Percentiles rank a stretch among this genome's conserved stretches.
Conservation (phyloP, 805 yeast species). For the Yarrowia alimentaria region DNA sequence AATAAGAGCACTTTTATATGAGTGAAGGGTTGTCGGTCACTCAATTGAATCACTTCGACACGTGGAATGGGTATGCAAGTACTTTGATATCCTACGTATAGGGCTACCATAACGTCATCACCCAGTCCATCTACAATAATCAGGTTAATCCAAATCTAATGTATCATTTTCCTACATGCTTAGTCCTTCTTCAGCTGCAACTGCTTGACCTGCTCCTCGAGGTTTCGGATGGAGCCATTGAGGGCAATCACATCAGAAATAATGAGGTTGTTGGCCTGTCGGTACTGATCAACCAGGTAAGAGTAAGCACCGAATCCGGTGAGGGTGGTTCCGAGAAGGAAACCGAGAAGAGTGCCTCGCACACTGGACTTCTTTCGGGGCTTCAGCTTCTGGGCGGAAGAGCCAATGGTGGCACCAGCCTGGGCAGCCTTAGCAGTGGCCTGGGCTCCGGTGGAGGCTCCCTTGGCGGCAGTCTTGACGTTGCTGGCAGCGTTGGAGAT, state of each 20-base stretch:
- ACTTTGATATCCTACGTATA: too few species aligned
- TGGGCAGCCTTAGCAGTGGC: slow-evolving; percentile 26
- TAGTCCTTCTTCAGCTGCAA: slow-evolving; percentile 21
- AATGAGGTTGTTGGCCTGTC: slow-evolving; percentile 66
- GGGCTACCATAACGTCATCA: not conserved
- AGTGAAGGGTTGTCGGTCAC: too few species aligned
- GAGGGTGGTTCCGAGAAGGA: slow-evolving; percentile 68
- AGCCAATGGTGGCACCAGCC: slow-evolving; percentile 22
- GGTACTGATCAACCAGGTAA: slow-evolving; percentile 75
- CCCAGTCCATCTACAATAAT: not conserved
- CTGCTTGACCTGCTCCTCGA: slow-evolving; percentile 62
- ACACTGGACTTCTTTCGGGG: slow-evolving; percentile 25
- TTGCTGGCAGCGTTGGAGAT: slow-evolving; percentile 5
- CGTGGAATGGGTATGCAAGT: too few species aligned
- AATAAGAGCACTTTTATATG: too few species aligned
- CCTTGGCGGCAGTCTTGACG: slow-evolving; percentile 6
- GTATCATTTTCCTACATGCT: slow-evolving; percentile 20
- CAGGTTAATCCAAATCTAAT: slow-evolving; percentile 7
- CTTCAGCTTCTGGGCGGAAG: slow-evolving; percentile 24
- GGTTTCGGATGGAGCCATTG: slow-evolving; percentile 62
- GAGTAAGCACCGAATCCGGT: slow-evolving; percentile 77
- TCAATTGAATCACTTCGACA: too few species aligned
- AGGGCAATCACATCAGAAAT: slow-evolving; percentile 71
- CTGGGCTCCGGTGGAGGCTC: slow-evolving; percentile 9
- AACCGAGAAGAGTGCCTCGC: slow-evolving; percentile 58